A percentile compares a stretch with the other conserved stretches of the same genome.
phyloP scores from a whole-genome alignment of 306 rosid species.

The Casuarina equisetifolia region DNA sequence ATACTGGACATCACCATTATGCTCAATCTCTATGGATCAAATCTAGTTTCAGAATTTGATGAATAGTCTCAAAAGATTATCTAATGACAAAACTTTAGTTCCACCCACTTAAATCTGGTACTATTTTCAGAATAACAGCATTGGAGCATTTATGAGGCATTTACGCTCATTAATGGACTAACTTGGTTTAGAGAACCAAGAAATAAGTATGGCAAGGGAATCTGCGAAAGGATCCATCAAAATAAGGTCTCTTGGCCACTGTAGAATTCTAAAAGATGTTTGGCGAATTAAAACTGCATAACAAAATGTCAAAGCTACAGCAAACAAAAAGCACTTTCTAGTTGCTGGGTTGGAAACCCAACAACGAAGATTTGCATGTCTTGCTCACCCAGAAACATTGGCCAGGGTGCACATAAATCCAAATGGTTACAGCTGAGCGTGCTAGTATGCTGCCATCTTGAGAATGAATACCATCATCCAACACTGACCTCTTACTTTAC shows the following conservation, averaged over 20 bases:
- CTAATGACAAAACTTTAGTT: neutral
- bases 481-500: too few species aligned
- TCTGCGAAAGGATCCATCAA: neutral
- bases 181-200: neutral
- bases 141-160: neutral
- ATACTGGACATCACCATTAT: neutral
- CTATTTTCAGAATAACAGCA: neutral
- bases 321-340: too few species aligned
- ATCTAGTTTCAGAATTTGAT: constrained; percentile 21
- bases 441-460: too few species aligned
- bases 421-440: neutral
- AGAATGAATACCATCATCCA: too few species aligned
- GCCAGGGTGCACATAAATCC: too few species aligned
- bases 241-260: neutral
- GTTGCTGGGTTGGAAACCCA: too few species aligned
- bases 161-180: neutral
- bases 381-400: too few species aligned
- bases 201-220: neutral
- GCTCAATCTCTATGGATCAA: neutral
- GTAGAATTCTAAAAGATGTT: neutral
- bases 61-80: neutral
- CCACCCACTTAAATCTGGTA: neutral
- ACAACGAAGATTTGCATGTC: too few species aligned
- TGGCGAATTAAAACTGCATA: too few species aligned
- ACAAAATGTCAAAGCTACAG: too few species aligned